A percentile compares a stretch with the other conserved stretches of the same genome.
Conservation (phyloP, 305 asterid species). For the Andrographis paniculata region DNA sequence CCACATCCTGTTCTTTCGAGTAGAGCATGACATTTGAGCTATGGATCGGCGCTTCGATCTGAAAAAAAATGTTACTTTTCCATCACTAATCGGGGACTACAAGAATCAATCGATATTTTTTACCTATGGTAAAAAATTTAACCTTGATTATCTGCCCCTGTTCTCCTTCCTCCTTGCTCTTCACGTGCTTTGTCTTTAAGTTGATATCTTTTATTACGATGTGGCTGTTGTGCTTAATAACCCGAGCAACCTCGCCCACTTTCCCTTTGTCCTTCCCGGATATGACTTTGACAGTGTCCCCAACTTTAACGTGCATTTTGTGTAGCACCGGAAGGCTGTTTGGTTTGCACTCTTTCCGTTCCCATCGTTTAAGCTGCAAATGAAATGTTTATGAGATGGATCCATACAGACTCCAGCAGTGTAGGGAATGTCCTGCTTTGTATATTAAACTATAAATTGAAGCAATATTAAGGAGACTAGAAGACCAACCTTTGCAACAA, state of each 20-base stretch:
- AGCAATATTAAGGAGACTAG: no score
- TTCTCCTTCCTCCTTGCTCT: slow-evolving; percentile 73
- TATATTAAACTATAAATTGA: no score
- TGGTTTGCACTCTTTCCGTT: slow-evolving; percentile 87
- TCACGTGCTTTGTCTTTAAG: slow-evolving; percentile 93
- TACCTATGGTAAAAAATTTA: no score
- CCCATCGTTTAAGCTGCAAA: slow-evolving; percentile 81
- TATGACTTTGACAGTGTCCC: slow-evolving; percentile 90
- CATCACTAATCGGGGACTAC: background rate
- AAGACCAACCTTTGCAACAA: slow-evolving; percentile 58
- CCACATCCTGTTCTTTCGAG: slow-evolving; percentile 69
- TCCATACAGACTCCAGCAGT: no score
- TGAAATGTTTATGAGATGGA: slow-evolving; percentile 1
- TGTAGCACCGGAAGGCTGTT: slow-evolving; percentile 89
- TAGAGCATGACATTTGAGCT: slow-evolving; percentile 98
- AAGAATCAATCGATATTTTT: no score
- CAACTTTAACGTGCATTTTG: slow-evolving; percentile 86
- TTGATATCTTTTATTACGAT: slow-evolving; percentile 61
- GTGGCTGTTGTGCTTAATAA: slow-evolving; percentile 70
- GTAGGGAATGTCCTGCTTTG: no score
- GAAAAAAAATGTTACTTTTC: slow-evolving; percentile 17
- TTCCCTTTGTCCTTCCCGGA: slow-evolving; percentile 89
- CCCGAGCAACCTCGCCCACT: slow-evolving; percentile 63
- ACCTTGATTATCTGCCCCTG: slow-evolving; percentile 91
- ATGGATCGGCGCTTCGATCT: slow-evolving; percentile 93